Percentiles rank a stretch among this genome's conserved stretches.
Conservation (phyloP, 805 yeast species). For the Myxozyma neotropica region DNA sequence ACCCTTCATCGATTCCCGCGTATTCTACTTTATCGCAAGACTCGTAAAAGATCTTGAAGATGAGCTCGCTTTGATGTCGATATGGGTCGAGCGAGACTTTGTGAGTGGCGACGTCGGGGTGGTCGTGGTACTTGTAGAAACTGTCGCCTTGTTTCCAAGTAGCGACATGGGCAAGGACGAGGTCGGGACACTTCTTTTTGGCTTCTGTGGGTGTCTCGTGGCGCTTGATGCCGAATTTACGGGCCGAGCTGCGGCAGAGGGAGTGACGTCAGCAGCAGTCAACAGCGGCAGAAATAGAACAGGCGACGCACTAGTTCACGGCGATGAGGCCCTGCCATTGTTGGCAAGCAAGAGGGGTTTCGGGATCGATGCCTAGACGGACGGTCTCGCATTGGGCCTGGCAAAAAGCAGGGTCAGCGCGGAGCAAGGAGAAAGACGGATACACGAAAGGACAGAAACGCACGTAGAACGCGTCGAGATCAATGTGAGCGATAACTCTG, state of each 20-base stretch:
- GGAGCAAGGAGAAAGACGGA: no score
- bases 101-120: constrained; percentile 58
- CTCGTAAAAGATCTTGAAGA: constrained; percentile 60
- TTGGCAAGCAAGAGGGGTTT: constrained; percentile 88
- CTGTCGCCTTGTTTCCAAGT: constrained; percentile 86
- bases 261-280: not conserved
- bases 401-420: not conserved
- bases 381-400: constrained; percentile 82
- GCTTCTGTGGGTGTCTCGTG: constrained; percentile 76
- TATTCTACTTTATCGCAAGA: constrained; percentile 77
- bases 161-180: constrained; percentile 88
- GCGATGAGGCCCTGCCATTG: constrained; percentile 94
- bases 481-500: constrained; percentile 81
- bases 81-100: constrained; percentile 93
- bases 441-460: constrained; percentile 7
- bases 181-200: constrained; percentile 68
- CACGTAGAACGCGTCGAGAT: constrained; percentile 89
- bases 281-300: not conserved
- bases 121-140: constrained; percentile 73
- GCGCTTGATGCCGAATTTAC: constrained; percentile 77
- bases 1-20: constrained; percentile 95
- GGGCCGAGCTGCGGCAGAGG: constrained; percentile 67
- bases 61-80: constrained; percentile 80
- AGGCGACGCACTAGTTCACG: constrained; percentile 49
- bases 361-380: constrained; percentile 61